Base-by-base conservation (phyloP, 495 filamentous ascomycete species). In the Trichocladium antarcticum region DNA sequence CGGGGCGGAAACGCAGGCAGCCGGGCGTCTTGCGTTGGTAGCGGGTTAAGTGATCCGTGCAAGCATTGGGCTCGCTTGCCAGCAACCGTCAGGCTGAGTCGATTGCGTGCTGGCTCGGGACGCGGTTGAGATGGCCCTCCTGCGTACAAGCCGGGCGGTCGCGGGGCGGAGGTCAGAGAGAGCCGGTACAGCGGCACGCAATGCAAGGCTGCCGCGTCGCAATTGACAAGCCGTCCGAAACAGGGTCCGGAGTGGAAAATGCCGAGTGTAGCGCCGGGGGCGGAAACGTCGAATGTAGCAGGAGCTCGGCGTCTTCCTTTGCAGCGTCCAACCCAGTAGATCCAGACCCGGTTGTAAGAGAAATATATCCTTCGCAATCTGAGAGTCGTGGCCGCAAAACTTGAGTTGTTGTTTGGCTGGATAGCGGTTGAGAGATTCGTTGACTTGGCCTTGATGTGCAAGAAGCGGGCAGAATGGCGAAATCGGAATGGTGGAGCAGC, bases 41-140 rank as follows among this genome's bases (percentile, higher is more conserved):
- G 24, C 37, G 39, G 37, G 51, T 54, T 53, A 57, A 45, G 56
- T 60, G 54, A 53, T 47, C 49, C 53, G 49, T 62, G 52, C 55
- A 46, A 57, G 58, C 60, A 61, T 61, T 59, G 56, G 56, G 50
- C 54, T 59, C 57, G 53, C 49, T 58, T 60, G 50, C 53, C 45
- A 50, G 51, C 44, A 16, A 35, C 42, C 22, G 44, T 51, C 58
- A 50, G 52, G 60, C 60, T 55, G 54, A 47, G 58, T 15, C 49
- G 54, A 65, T 65, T 40, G 60, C 62, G 62, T 65, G 62, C 62
- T 65, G 52, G 36, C 52, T 53, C 45, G 54, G 53, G 43, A 42
- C 31, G 44, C 11, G 17, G 46, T 31, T 52, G 51, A 21, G 48
- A 51, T 20, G 42, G 42, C 49, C 32, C 27, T 52, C 29, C 38